A percentile compares a stretch with the other conserved stretches of the same genome.
phyloP scores from a whole-genome alignment of 495 filamentous ascomycete species.

The Podospora appendiculata region DNA sequence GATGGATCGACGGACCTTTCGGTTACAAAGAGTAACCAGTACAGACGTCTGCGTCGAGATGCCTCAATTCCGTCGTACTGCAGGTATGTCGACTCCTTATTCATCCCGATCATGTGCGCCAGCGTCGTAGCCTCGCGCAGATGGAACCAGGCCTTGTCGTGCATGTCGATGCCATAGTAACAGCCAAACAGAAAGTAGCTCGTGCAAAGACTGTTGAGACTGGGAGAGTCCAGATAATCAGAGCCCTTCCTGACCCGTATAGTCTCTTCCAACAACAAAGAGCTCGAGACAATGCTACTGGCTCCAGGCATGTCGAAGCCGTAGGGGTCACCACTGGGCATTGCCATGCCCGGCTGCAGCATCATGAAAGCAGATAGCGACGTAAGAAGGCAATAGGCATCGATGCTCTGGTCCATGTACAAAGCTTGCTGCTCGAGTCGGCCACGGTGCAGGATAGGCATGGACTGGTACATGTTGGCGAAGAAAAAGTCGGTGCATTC shows the following conservation, averaged over 20 bases:
- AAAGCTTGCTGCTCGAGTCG: slow-evolving; percentile 56
- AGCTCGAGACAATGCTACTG: slow-evolving; percentile 48
- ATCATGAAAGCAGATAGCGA: slow-evolving; percentile 78
- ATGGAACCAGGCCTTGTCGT: slow-evolving; percentile 67
- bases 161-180: slow-evolving; percentile 63
- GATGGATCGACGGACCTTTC: slow-evolving; percentile 47
- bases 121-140: slow-evolving; percentile 65
- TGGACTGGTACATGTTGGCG: slow-evolving; percentile 71
- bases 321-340: slow-evolving; percentile 44
- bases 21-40: slow-evolving; percentile 64
- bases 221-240: slow-evolving; percentile 64
- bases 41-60: slow-evolving; percentile 51
- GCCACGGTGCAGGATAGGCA: slow-evolving; percentile 70
- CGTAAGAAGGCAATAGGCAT: slow-evolving; percentile 71
- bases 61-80: slow-evolving; percentile 47
- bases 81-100: slow-evolving; percentile 53
- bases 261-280: slow-evolving; percentile 67
- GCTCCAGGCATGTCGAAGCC: slow-evolving; percentile 45
- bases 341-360: slow-evolving; percentile 71
- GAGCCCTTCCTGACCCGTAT: slow-evolving; percentile 66
- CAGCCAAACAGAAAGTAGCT: slow-evolving; percentile 76
- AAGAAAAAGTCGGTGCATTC: slow-evolving; percentile 79
- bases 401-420: slow-evolving; percentile 57
- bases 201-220: slow-evolving; percentile 61
- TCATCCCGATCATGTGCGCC: slow-evolving; percentile 48